phyloP scores from a whole-genome alignment of 1,284 basidiomycete genomes.

The Trichosporon coremiiforme region DNA sequence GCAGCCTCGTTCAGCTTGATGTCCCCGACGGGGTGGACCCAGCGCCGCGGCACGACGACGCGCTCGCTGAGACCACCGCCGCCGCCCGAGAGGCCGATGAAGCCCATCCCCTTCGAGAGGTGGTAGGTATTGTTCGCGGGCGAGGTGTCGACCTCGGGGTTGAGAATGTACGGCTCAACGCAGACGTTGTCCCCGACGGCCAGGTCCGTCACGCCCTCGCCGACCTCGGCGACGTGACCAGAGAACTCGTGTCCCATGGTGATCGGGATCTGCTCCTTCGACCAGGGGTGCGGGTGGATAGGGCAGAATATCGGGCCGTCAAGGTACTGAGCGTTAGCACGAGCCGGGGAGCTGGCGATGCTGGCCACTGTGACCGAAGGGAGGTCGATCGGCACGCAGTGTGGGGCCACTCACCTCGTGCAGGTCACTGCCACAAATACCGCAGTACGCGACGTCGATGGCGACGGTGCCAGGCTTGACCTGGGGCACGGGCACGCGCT shows the following conservation, averaged over 20 bases:
- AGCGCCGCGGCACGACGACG: constrained; percentile 30
- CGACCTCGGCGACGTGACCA: constrained; percentile 44
- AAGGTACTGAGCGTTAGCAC: constrained; percentile 22
- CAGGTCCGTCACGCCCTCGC: constrained; percentile 38
- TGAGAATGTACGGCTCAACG: constrained; percentile 48
- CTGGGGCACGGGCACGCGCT: constrained; percentile 24
- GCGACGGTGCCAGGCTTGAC: constrained; percentile 27
- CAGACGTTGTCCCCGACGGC: constrained; percentile 54
- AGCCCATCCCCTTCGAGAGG: constrained; percentile 30
- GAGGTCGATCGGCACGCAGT: neutral
- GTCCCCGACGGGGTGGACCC: constrained; percentile 31
- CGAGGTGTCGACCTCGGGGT: constrained; percentile 24
- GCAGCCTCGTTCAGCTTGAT: constrained; percentile 32
- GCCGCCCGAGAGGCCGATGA: constrained; percentile 31
- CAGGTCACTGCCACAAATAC: constrained; percentile 28
- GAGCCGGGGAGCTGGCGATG: too few species aligned
- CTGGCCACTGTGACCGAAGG: too few species aligned
- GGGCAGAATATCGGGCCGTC: constrained; percentile 30
- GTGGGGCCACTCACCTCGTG: constrained; percentile 25
- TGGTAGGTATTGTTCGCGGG: constrained; percentile 28
- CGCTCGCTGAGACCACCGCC: constrained; percentile 30
- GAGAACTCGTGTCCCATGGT: constrained; percentile 54
- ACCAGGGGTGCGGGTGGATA: constrained; percentile 22
- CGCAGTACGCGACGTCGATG: constrained; percentile 33
- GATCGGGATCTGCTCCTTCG: constrained; percentile 39